Percentiles rank a stretch among this genome's conserved stretches.
phyloP scores from a whole-genome alignment of 306 rosid genomes.

The Arachis hypogaea region DNA sequence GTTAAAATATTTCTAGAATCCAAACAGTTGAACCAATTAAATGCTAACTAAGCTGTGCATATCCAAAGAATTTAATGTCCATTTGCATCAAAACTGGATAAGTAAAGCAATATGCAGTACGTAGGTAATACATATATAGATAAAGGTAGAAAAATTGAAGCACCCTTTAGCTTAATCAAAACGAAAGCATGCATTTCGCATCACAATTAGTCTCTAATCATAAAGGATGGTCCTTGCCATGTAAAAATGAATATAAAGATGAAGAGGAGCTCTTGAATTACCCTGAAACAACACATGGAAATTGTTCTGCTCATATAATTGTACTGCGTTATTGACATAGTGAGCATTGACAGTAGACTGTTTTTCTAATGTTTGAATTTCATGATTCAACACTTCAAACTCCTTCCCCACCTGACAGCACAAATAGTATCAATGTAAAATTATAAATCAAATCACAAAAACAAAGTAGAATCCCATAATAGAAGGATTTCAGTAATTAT shows the following conservation, averaged over 20 bases:
- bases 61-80: neutral
- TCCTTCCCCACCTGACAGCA: constrained; percentile 65
- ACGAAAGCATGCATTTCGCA: constrained; percentile 14
- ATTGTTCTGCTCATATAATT: constrained; percentile 37
- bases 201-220: constrained; percentile 2
- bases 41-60: neutral
- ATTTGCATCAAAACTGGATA: constrained; percentile 8
- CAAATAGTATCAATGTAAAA: constrained; percentile 27
- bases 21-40: neutral
- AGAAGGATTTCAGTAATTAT: too few relatives aligned
- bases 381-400: constrained; percentile 64
- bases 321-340: constrained; percentile 54
- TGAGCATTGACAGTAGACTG: constrained; percentile 52
- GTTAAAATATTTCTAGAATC: neutral
- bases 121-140: constrained; percentile 1
- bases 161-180: constrained; percentile 20
- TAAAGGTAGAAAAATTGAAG: neutral
- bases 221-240: neutral
- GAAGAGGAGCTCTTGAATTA: constrained; percentile 40
- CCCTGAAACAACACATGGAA: constrained; percentile 71
- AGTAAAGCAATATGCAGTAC: neutral
- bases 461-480: too few relatives aligned
- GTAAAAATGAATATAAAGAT: constrained; percentile 27
- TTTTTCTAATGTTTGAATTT: constrained; percentile 64
- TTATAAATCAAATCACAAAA: constrained; percentile 30